Evolutionary conservation across 371 early-diverging fungal species (phyloP), one percentile per base, ranked within the genome.

Genomic region (Actinomortierella wolfii): DNA sequence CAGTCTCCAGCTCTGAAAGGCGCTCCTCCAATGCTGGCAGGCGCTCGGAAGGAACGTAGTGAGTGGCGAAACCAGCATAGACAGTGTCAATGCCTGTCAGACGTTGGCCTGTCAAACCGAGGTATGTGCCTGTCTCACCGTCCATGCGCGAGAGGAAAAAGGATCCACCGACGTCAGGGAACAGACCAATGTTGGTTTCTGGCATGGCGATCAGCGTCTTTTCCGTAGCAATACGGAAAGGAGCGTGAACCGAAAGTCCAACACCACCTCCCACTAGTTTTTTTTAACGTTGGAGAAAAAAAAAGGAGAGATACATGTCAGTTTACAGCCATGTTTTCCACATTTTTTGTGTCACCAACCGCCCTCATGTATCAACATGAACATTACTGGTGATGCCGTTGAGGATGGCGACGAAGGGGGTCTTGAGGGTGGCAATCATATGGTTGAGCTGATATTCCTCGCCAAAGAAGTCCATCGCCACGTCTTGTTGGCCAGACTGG

Each of bases 201-300:
- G 96, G 96, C 90, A 96, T 93, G 21, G 97, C 92, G 73, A 97
- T 94, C 46, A 92, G 76, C 1, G 97, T 93, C 56, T 89, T 86
- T 74, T 98, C 98, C 14, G 95, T 96, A 14, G 93, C 97, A 51
- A 98, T 90, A 13, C 97, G 81, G 84, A 97, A 97, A 13, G 97
- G 94, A 4, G 94, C 95, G 70, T 97, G 98, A 26, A 94, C 92
- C 51, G 95, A 94, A 14, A 98, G 77, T 15, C 98, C 99, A 18
- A 95, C 89, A 17, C 98, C 97, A 23, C 97, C 99, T 26, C 99
- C 99, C 92, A 97, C 93, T 92, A 64, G n/a, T 59, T 45, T 11
- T 28, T 46, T 13, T 28, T 3, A 25, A 11, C 21, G 43, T 14
- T 34, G 23, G 24, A 56, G 25, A 23, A 28, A 23, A 39, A 24